Evolutionary conservation across 768 basidiomycete species (phyloP).

Genomic region (Suillus plorans): DNA sequence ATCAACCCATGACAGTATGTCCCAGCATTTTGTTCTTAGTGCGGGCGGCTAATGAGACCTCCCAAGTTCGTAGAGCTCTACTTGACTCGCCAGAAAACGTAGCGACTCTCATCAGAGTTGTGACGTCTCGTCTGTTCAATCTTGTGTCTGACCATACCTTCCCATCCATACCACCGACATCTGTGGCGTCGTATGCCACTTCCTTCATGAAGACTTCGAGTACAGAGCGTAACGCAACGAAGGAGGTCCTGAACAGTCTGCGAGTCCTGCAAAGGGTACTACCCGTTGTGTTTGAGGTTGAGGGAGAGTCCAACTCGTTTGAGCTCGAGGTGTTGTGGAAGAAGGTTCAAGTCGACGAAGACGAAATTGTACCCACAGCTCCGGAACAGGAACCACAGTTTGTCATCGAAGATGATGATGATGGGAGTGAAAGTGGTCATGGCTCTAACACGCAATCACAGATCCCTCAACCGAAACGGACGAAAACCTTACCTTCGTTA

Average conservation of each 20-base stretch:
- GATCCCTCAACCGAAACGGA: conserved; percentile 30
- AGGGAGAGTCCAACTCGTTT: conserved; percentile 68
- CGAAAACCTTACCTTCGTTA: conserved; percentile 66
- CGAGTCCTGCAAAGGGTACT: conserved; percentile 86
- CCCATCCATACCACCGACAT: conserved; percentile 51
- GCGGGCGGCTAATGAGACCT: conserved; percentile 9
- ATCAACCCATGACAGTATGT: conserved; percentile 80
- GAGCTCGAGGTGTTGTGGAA: conserved; percentile 87
- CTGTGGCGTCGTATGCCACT: conserved; percentile 65
- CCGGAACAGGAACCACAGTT: conserved; percentile 57
- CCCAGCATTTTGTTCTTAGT: conserved; percentile 5
- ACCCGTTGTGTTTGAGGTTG: conserved; percentile 84
- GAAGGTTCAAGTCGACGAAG: conserved; percentile 50
- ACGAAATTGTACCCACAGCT: conserved; percentile 25
- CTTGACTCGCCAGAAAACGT: conserved; percentile 84
- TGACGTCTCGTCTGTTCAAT: conserved; percentile 68
- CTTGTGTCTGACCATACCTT: conserved; percentile 80
- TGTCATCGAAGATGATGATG: conserved; percentile 87
- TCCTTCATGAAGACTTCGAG: conserved; percentile 65
- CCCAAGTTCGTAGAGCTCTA: conserved; percentile 77
- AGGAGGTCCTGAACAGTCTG: conserved; percentile 90
- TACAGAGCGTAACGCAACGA: conserved; percentile 66
- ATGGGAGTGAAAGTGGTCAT: conserved; percentile 41
- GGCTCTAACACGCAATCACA: conserved; percentile 22
- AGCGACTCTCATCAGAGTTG: conserved; percentile 73